Conservation (phyloP, 2,329 filamentous ascomycete species). For the Xylariaceae sp. region DNA sequence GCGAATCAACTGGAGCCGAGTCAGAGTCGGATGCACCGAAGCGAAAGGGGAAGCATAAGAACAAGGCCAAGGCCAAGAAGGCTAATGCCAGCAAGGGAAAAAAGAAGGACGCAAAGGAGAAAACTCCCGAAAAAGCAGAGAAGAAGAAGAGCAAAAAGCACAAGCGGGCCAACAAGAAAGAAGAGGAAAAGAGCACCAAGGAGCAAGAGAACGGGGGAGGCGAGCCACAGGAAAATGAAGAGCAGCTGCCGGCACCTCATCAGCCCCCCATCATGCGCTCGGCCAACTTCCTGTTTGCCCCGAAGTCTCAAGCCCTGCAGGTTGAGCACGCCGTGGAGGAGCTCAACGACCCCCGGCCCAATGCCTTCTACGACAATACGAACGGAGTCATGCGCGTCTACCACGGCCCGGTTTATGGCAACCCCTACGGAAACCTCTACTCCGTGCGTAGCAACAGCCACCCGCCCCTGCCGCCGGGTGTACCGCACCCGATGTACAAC, state of each 20-base stretch:
- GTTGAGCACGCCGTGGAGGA: slow-evolving; percentile 49
- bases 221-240: slow-evolving; percentile 5
- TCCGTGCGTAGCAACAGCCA: slow-evolving; percentile 28
- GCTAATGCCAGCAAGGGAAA: slow-evolving; percentile 3
- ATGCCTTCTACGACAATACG: slow-evolving; percentile 50
- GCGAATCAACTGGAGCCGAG: slow-evolving; percentile 2
- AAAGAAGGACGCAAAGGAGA: neutral
- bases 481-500: slow-evolving; percentile 35
- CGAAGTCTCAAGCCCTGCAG: slow-evolving; percentile 41
- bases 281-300: slow-evolving; percentile 40
- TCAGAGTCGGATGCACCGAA: neutral
- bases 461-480: slow-evolving; percentile 31
- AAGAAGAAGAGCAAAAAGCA: slow-evolving; percentile 5
- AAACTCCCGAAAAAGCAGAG: slow-evolving; percentile 4
- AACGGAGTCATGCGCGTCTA: slow-evolving; percentile 49
- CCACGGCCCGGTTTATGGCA: slow-evolving; percentile 48
- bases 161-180: neutral
- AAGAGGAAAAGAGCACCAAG: neutral
- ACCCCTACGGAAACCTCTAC: slow-evolving; percentile 40
- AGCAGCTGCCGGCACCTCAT: slow-evolving; percentile 4
- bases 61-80: slow-evolving; percentile 15
- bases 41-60: slow-evolving; percentile 2
- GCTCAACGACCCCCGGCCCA: slow-evolving; percentile 46
- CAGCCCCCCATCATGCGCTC: slow-evolving; percentile 24
- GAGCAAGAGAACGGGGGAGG: too few relatives aligned